These are phyloP conservation scores for Gnomoniopsis smithogilvyi DNA, from an alignment of 2,329 filamentous ascomycete genomes.

Conservation along the genomic window DNA sequence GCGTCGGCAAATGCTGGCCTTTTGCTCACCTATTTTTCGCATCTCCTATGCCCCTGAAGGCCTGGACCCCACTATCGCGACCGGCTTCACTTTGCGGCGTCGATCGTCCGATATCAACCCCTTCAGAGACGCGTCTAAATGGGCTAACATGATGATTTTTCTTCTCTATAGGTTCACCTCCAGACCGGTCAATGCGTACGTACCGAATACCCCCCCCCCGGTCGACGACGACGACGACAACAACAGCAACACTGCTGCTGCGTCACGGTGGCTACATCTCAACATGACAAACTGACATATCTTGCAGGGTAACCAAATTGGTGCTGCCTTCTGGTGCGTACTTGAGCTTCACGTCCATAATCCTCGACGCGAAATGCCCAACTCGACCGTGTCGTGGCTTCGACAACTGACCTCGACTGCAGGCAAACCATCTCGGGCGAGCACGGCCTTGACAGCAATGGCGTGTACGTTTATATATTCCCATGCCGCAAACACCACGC, in stretches of 20 bases:
- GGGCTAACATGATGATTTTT: constrained; percentile 53
- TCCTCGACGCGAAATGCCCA: constrained; percentile 2
- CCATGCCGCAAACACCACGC: neutral
- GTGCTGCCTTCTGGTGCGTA: constrained; percentile 96
- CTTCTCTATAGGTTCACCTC: constrained; percentile 81
- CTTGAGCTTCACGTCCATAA: neutral
- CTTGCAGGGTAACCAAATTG: constrained; percentile 96
- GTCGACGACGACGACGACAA: neutral
- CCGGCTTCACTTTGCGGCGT: constrained; percentile 8
- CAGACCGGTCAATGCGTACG: constrained; percentile 98
- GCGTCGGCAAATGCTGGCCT: constrained; percentile 20
- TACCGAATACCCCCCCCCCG: constrained; percentile 30
- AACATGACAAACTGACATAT: constrained; percentile 12
- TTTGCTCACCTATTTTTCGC: constrained; percentile 10
- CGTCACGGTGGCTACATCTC: neutral
- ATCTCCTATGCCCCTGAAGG: constrained; percentile 22
- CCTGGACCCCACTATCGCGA: constrained; percentile 27
- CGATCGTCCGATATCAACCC: neutral
- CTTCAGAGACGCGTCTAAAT: constrained; percentile 23
- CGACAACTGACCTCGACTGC: constrained; percentile 34
- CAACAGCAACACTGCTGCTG: neutral
- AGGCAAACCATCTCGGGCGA: constrained; percentile 83
- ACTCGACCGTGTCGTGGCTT: constrained; percentile 4
- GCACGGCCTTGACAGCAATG: constrained; percentile 96
- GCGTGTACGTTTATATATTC: constrained; percentile 72